Evolutionary conservation across 1,284 basidiomycete genomes (phyloP).

Genomic region (Ganoderma lucidum): DNA sequence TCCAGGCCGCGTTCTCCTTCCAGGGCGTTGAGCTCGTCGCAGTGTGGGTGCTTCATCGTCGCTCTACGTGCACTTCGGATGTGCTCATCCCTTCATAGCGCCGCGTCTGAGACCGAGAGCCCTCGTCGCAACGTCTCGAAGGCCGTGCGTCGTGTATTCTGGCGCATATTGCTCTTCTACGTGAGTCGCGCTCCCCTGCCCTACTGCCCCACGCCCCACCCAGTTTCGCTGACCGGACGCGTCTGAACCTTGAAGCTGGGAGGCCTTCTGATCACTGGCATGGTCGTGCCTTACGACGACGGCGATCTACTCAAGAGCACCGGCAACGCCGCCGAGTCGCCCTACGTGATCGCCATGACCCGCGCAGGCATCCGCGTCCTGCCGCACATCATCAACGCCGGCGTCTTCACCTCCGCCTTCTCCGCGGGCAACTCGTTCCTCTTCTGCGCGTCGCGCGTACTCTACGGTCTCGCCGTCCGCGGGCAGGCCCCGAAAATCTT

Average conservation of each 20-base stretch:
- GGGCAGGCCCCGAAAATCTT: constrained; percentile 76
- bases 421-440: constrained; percentile 85
- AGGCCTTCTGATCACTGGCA: constrained; percentile 80
- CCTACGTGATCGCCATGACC: constrained; percentile 86
- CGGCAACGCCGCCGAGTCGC: constrained; percentile 72
- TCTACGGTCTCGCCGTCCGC: constrained; percentile 84
- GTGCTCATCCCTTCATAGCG: constrained; percentile 44
- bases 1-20: constrained; percentile 87
- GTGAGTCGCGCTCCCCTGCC: constrained; percentile 36
- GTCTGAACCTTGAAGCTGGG: constrained; percentile 53
- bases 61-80: not conserved
- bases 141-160: constrained; percentile 85
- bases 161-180: constrained; percentile 81
- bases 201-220: too few relatives aligned
- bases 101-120: constrained; percentile 79
- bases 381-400: constrained; percentile 76
- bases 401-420: constrained; percentile 78
- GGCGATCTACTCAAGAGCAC: constrained; percentile 58
- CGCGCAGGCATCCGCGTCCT: constrained; percentile 79
- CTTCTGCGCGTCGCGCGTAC: constrained; percentile 83
- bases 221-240: not conserved
- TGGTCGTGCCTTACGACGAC: constrained; percentile 82
- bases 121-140: constrained; percentile 83
- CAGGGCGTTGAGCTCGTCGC: constrained; percentile 87
- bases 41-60: constrained; percentile 53